phyloP scores from a whole-genome alignment of 352 stramenopile species.

The Globisporangium abappressorium region DNA sequence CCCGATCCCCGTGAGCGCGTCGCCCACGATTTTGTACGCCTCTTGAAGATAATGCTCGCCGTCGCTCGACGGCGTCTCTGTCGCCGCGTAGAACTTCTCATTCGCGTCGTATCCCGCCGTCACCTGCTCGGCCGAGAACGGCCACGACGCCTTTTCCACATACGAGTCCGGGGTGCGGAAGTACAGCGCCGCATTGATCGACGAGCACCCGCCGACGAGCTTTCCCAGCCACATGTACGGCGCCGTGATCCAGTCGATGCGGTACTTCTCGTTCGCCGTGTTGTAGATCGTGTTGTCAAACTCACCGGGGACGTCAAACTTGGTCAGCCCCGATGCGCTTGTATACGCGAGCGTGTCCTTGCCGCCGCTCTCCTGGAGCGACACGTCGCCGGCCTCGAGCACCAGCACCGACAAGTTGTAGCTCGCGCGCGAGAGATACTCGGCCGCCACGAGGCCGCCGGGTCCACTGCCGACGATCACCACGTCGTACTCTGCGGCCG shows the following conservation, averaged over 20 bases:
- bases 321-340: conserved; percentile 32
- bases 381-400: conserved; percentile 32
- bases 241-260: conserved; percentile 37
- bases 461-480: conserved; percentile 56
- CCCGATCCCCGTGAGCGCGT: conserved; percentile 26
- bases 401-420: conserved; percentile 28
- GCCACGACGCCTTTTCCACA: conserved; percentile 34
- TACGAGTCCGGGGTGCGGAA: conserved; percentile 62
- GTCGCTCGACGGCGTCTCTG: conserved; percentile 45
- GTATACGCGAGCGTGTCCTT: conserved; percentile 47
- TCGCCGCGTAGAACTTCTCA: conserved; percentile 39
- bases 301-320: conserved; percentile 72
- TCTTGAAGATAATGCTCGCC: conserved; percentile 45
- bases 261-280: conserved; percentile 38
- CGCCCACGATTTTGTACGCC: conserved; percentile 43
- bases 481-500: conserved; percentile 38
- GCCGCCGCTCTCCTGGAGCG: conserved; percentile 42
- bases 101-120: conserved; percentile 50
- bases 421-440: conserved; percentile 34
- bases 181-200: conserved; percentile 78
- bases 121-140: conserved; percentile 49
- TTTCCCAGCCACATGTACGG: conserved; percentile 62
- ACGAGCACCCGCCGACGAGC: conserved; percentile 73
- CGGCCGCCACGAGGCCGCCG: conserved; percentile 51
- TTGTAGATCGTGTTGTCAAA: conserved; percentile 56